Base-by-base conservation (phyloP, 768 basidiomycete species). In the Boletus sp. region DNA sequence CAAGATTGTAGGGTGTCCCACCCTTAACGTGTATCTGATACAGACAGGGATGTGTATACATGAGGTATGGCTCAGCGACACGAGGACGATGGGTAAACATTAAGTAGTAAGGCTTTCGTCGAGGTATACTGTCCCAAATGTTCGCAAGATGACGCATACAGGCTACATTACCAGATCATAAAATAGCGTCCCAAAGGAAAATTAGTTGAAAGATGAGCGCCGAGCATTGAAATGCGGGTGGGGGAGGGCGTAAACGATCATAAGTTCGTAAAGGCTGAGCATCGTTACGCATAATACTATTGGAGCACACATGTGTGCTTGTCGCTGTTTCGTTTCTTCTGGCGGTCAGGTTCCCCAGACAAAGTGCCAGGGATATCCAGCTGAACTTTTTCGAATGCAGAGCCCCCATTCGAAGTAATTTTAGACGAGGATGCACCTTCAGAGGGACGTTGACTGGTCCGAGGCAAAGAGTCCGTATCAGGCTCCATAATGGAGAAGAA, bases 401-500 rank as follows among this genome's bases (percentile, higher is more conserved):
- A 58, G 10, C 52, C 41, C 2, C 50, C 53, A 28, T 56, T 59
- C 42, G 57, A 54, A 29, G 53, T 37, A 24, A 58, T 59, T 57
- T 41, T 67, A 39, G 65, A 60, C 1, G 59, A 61, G 9, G 53
- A 29, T 33, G 41, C 49, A 44, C 64, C 58, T 54, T 74, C 75
- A 9, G 67, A 35, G 10, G 54, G 24, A 50, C 46, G 58, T 20
- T 57, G 63, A 40, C 52, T 55, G 17, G 50, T 11, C n/a, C 58
- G 62, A 50, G 55, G 58, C 51, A n/a, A 63, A 57, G 53, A 47
- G 41, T 65, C 68, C 8, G 59, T 17, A 35, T 73, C 71, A 8
- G 69, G 66, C 39, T 74, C 72, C 18, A 54, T 59, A n/a, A 65
- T 62, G 28, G 73, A 68, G 50, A 75, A 67, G 53, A 74, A 63